A percentile compares a stretch with the other conserved stretches of the same genome.
phyloP scores from a whole-genome alignment of 768 basidiomycete genomes.

The Macrolepiota fuliginosa region DNA sequence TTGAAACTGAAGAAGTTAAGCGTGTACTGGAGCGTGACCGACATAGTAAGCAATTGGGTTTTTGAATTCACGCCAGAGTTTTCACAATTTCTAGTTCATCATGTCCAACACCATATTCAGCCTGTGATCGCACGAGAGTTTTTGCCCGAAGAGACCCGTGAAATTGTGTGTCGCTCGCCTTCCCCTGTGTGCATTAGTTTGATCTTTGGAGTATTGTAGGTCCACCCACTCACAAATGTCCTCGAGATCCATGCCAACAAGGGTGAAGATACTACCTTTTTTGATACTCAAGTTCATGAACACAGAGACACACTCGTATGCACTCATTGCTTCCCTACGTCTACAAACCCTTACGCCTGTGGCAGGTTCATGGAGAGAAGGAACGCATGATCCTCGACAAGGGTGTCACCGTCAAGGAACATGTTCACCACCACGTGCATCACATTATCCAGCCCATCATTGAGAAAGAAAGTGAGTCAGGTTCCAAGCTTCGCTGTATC shows the following conservation, averaged over 20 bases:
- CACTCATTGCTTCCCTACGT: neutral
- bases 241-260: conserved; percentile 27
- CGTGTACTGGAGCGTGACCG: conserved; percentile 31
- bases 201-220: conserved; percentile 14
- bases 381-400: conserved; percentile 31
- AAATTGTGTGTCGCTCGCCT: conserved; percentile 19
- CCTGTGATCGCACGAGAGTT: conserved; percentile 27
- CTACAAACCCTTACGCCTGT: neutral
- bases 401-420: conserved; percentile 29
- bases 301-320: conserved; percentile 26
- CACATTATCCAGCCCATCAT: conserved; percentile 37
- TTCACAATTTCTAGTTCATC: conserved; percentile 26
- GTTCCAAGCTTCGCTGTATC: neutral
- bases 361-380: conserved; percentile 21
- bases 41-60: conserved; percentile 25
- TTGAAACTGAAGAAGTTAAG: conserved; percentile 29
- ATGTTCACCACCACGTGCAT: conserved; percentile 33
- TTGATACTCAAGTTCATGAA: conserved; percentile 26
- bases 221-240: conserved; percentile 25
- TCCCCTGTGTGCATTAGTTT: neutral
- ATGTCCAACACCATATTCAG: conserved; percentile 36
- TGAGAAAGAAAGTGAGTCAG: conserved; percentile 33
- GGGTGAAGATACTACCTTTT: conserved; percentile 24
- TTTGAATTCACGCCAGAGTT: neutral
- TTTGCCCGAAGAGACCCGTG: conserved; percentile 22